Evolutionary conservation across 2,329 filamentous ascomycete genomes (phyloP).

Genomic region (Samsoniella hepiali): DNA sequence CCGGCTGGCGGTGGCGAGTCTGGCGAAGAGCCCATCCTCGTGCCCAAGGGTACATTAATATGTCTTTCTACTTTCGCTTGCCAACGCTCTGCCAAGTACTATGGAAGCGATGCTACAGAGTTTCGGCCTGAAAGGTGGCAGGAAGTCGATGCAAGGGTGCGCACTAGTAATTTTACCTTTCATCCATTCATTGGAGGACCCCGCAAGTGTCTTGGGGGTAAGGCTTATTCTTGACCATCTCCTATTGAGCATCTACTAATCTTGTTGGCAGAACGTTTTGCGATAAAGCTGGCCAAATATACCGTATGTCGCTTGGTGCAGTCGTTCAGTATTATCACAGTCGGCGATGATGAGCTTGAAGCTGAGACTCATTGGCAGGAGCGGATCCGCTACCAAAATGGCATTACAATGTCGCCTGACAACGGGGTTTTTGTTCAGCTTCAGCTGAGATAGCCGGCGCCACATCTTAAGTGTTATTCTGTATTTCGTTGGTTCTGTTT

Average conservation of each 20-base stretch:
- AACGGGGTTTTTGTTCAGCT: not conserved
- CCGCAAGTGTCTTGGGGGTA: slow-evolving; percentile 20
- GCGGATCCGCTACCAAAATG: slow-evolving; percentile 14
- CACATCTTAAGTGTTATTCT: not conserved
- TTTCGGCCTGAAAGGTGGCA: slow-evolving; percentile 13
- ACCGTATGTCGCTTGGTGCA: slow-evolving; percentile 18
- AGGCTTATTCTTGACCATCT: not conserved
- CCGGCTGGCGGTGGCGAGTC: slow-evolving; percentile 9
- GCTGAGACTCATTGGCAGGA: slow-evolving; percentile 15
- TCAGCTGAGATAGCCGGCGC: not conserved
- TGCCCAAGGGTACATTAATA: slow-evolving; percentile 10
- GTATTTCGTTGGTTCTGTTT: too few relatives aligned
- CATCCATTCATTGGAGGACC: slow-evolving; percentile 19
- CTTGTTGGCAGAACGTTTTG: slow-evolving; percentile 15
- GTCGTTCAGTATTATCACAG: slow-evolving; percentile 13
- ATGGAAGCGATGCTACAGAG: slow-evolving; percentile 1
- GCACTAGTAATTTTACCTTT: slow-evolving; percentile 17
- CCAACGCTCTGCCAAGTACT: slow-evolving; percentile 10
- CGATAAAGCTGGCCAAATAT: slow-evolving; percentile 19
- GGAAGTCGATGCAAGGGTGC: not conserved
- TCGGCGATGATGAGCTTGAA: not conserved
- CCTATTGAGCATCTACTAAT: not conserved
- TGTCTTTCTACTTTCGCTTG: slow-evolving; percentile 14
- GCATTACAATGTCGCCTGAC: slow-evolving; percentile 11
- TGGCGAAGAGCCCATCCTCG: slow-evolving; percentile 10